Evolutionary conservation across 2,329 filamentous ascomycete species (phyloP), one percentile per base, ranked within the genome.

Genomic region (Dissoconium aciculare): DNA sequence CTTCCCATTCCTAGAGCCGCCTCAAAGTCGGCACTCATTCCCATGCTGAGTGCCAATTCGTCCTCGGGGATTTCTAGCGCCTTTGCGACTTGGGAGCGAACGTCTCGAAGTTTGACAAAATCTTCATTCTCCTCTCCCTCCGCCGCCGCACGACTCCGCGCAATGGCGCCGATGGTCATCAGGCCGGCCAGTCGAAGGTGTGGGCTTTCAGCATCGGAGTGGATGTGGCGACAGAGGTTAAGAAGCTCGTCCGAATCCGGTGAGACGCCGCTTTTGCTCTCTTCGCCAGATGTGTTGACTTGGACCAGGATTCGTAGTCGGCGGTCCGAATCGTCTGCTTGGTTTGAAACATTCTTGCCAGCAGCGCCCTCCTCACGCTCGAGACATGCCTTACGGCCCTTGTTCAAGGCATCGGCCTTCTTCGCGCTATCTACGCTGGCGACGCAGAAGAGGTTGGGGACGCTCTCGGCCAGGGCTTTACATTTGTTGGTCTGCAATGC

Each of bases 111-210:
- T 4, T 60, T 53, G 4, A 73, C 54, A 52, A 95, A 95, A 57
- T 98, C 89, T 55, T 91, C 83, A 53, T 95, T 95, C 57, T 87
- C 78, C 44, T 80, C 83, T 0, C 68, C 36, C n/a, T 56, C 59
- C 2, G 74, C 78, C 3, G 74, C 74, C 11, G 71, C 81, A 47
- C 72, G 69, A 45, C 80, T 89, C 39, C 87, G 63, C 28, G 84
- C 87, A 53, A 95, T 92, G 11, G 87, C 84, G 1, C 89, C 89
- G 49, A 98, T 95, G 2, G 89, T 98, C 89, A 98, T 98, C 21
- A 98, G 58, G 0, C 89, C 89, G 16, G 78, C 66, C 2, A 98
- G 62, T 34, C 69, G 62, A 21, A 98, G 61, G 51, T 75, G 67
- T 1, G 80, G 74, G 53, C 83, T 92, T 21, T 71, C 63, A 4